Evolutionary conservation across 352 stramenopile species (phyloP), one percentile per base, ranked within the genome.

Genomic region (Thalassiosira ordinaria): DNA sequence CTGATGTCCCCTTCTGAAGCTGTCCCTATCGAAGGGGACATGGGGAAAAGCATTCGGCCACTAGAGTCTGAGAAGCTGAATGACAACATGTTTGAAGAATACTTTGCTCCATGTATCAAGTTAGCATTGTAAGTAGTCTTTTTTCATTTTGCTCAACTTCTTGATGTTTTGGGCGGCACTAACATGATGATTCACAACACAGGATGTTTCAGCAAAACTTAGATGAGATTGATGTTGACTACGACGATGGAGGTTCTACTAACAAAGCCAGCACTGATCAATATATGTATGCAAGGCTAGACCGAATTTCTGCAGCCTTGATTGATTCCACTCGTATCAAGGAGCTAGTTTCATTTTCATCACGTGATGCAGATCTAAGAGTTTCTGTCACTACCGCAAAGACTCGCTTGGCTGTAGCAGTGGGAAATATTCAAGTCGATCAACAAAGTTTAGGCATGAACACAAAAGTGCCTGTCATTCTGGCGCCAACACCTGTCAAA

Each of bases 371-470:
- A 49, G 88, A 93, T 70, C 14, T 92, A 18, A 66, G 89, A 62
- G 85, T 91, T 70, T 92, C 87, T 31, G 74, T 92, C 0, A 93
- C 87, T 11, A 85, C 83, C 46, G 77, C 81, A n/a, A 93, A 89
- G 61, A 95, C 89, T 26, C 75, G 88, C 55, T 52, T 89, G 31
- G 78, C 78, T 24, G 29, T 91, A 33, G 79, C 87, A 11, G 75
- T 94, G 27, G 89, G 86, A 20, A 84, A 87, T 70, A 52, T 93
- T 67, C 90, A 95, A 66, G 16, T 94, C n/a, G 90, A 95, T 68
- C 83, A 95, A 61, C 90, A 95, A 81, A 78, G 82, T 68, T 76
- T 65, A 22, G 44, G 22, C 8, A 67, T 76, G 41, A 80, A 85
- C 27, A 66, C 80, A 8, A 78, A 83, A 63, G 90, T 91, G 61